Evolutionary conservation across 345 rosid genomes (phyloP), one percentile per base, ranked within the genome.

Genomic region (Alliaria petiolata): DNA sequence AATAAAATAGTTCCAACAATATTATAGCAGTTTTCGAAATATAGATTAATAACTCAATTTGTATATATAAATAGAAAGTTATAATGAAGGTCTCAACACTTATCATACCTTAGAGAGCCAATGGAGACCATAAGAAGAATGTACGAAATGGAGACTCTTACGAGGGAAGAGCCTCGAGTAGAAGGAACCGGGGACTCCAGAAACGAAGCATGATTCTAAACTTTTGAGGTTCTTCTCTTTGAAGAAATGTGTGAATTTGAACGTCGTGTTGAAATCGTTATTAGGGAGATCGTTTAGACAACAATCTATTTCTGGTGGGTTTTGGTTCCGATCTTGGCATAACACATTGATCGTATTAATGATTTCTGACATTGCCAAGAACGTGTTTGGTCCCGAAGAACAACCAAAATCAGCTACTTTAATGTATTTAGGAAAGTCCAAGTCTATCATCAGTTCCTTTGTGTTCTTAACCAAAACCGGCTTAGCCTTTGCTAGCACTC

Each of bases 141-240:
- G 77, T 2, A 70, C 30, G 51, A 80, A 76, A 65, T 84, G 83
- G 7, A 79, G 69, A 26, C 65, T 67, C 2, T 54, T 62, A 4
- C 51, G 31, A 22, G 83, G 76, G 14, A 86, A 81, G 28, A 88
- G 87, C 62, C 83, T 86, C 3, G 68, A 71, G n/a, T 84, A 81
- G 46, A 86, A 84, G n/a, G 80, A 80, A 33, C 89, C 86, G 0
- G 89, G 83, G 15, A 80, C 67, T 25, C 81, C 85, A 52, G 76
- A 56, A 25, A 85, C 36, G 15, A 68, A 79, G 71, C 71, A 77
- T 0, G 60, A 60, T 28, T 25, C 62, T 38, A 50, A 20, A 16
- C 31, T 51, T 2, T 42, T 47, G 14, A 57, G 16, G 25, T 22
- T 22, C 8, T 56, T 65, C 20, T 31, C 38, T 2, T 56, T 40